phyloP scores from a whole-genome alignment of 352 stramenopile genomes.

The Globisporangium canariense region DNA sequence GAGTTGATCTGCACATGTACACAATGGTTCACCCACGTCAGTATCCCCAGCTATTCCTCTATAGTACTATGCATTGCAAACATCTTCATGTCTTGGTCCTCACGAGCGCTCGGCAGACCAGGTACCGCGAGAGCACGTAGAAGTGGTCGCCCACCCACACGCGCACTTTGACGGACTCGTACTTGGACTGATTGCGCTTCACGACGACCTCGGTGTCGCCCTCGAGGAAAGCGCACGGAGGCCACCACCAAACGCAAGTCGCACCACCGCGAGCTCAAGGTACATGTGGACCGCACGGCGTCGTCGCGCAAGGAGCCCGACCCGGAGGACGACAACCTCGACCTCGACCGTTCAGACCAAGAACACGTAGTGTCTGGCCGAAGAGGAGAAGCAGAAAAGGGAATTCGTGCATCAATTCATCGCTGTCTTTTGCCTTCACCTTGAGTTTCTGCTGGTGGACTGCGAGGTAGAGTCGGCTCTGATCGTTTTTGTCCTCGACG shows the following conservation, averaged over 20 bases:
- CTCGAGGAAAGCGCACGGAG: constrained; percentile 14
- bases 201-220: constrained; percentile 39
- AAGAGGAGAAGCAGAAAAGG: no score
- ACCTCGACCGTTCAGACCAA: constrained; percentile 14
- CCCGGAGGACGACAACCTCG: constrained; percentile 24
- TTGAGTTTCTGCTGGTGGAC: no score
- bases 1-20: constrained; percentile 64
- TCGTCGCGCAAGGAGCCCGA: constrained; percentile 40
- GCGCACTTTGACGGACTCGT: constrained; percentile 88
- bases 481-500: no score
- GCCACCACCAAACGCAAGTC: constrained; percentile 26
- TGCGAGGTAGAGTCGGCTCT: no score
- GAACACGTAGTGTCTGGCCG: no score
- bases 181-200: constrained; percentile 88
- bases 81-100: constrained; percentile 61
- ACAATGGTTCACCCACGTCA: background rate
- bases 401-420: no score
- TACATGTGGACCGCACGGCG: constrained; percentile 18
- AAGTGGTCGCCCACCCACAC: constrained; percentile 89
- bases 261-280: constrained; percentile 14
- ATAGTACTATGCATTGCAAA: background rate
- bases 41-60: no score
- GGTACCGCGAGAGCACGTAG: constrained; percentile 85
- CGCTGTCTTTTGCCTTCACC: no score
- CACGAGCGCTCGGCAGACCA: constrained; percentile 81